Evolutionary conservation across 1,284 basidiomycete species (phyloP), one percentile per base, ranked within the genome.

Genomic region (Boletus smithii): DNA sequence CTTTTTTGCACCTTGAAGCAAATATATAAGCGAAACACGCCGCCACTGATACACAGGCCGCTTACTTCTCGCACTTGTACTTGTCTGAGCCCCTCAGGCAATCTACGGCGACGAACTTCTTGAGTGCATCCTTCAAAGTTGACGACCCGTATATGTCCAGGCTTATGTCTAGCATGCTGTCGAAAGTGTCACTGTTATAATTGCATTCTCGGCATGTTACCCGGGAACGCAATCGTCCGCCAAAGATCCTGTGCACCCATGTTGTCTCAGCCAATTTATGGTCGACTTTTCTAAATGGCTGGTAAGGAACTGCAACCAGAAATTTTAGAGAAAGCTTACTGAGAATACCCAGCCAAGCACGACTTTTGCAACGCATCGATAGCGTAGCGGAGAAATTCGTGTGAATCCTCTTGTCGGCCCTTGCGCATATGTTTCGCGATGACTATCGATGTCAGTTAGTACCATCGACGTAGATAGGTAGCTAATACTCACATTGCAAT

Each of bases 1-100:
- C 77, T 62, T 83, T 88, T 68, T 93, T 93, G 75, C 95, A 97
- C 63, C 91, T 92, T 67, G 37, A 47, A 49, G 32, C 31, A 50
- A 36, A 27, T 34, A 34, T 32, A 18, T 49, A 18, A 52, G 51
- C 18, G 20, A 48, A 41, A 38, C 5, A 35, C 5, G 5, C 22
- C 2, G 5, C 5, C 26, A n/a, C 20, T 43, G 46, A 22, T 36
- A 49, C 23, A 11, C 27, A 18, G 18, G 41, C n/a, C 20, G 75
- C 86, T 60, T 63, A 95, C 91, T 91, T 95, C 68, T 99, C 95
- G 69, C 97, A 99, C 65, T 94, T 91, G 71, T 99, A 99, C 72
- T 97, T 97, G 75, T 99, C 93, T 5, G 85, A 81, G 0, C 95
- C 97, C 49, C 83, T 88, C 44, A 99, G 70, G 56, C 79, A 74